These are phyloP conservation scores for Dicorynia guianensis DNA, from an alignment of 306 rosid species.

Conservation along the genomic window DNA sequence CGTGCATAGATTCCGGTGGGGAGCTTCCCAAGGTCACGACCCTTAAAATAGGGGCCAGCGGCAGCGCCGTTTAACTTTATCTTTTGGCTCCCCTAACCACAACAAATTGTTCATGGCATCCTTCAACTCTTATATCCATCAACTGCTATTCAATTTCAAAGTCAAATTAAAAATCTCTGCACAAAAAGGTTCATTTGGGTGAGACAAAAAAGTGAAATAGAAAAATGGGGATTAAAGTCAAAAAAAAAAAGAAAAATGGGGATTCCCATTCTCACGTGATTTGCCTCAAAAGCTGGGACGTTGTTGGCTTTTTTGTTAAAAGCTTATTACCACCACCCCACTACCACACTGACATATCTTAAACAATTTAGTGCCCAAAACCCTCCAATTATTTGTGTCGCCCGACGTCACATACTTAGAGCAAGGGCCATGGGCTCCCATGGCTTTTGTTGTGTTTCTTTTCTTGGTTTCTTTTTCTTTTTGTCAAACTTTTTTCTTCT, in stretches of 20 bases:
- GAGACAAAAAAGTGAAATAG: constrained; percentile 36
- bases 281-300: constrained; percentile 84
- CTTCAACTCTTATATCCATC: not conserved
- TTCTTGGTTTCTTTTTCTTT: constrained; percentile 34
- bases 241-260: constrained; percentile 40
- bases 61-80: constrained; percentile 64
- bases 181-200: constrained; percentile 43
- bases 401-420: constrained; percentile 22
- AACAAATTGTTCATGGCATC: too few relatives aligned
- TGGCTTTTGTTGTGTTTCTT: constrained; percentile 40
- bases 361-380: constrained; percentile 27
- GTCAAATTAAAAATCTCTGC: constrained; percentile 2
- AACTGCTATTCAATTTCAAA: constrained; percentile 35
- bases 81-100: constrained; percentile 50
- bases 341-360: constrained; percentile 9
- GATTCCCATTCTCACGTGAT: constrained; percentile 80
- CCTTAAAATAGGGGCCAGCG: constrained; percentile 61
- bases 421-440: constrained; percentile 38
- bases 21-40: constrained; percentile 68
- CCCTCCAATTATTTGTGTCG: constrained; percentile 49
- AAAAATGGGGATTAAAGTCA: constrained; percentile 53
- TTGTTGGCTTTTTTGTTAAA: constrained; percentile 56
- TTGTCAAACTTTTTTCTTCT: constrained; percentile 52
- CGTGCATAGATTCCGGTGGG: constrained; percentile 63
- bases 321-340: constrained; percentile 55